Base-by-base conservation (phyloP, 306 rosid genomes). In the Macrotyloma uniflorum region DNA sequence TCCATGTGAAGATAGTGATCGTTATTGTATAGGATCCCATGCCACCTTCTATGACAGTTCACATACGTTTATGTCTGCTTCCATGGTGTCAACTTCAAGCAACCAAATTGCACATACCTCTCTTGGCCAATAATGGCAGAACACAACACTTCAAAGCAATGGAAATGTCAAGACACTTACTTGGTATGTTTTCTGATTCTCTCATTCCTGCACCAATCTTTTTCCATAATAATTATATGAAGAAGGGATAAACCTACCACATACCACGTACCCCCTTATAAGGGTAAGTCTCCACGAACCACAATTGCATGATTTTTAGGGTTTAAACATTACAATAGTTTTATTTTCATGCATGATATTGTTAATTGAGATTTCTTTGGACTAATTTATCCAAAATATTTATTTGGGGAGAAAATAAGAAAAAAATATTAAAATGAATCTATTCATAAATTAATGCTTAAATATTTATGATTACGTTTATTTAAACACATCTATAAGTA, bases 1-100 rank as follows among this genome's bases (percentile, higher is more conserved):
- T 26, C 33, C 11, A 5, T 15, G n/a, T 9, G 26, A 35, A 64
- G 30, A 18, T 1, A 36, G 2, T 19, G 70, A 30, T 18, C n/a
- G 24, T 18, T n/a, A 24, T 18, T 35, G 68, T 63, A 33, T 7
- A 32, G 68, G 23, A 32, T 59, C 42, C 4, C 5, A 55, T 55
- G 15, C 26, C 46, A 18, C 8, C 20, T 32, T 68, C 49, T 2
- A 16, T 38, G 67, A 67, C 58, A 38, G 57, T 45, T 70, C 35
- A 71, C 71, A 63, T 33, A 74, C 15, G n/a, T n/a, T n/a, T n/a
- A n/a, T n/a, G n/a, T n/a, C n/a, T n/a, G n/a, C n/a, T n/a, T n/a
- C n/a, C n/a, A n/a, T n/a, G n/a, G n/a, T 26, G 28, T 26, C 28
- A 3, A 74, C n/a, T 45, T 80, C 80, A 80, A 54, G 32, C 32